Percentiles rank a stretch among this genome's conserved stretches.
These are phyloP conservation scores for Phialemonium atrogriseum DNA, from an alignment of 2,329 filamentous ascomycete genomes.

Conservation along the genomic window DNA sequence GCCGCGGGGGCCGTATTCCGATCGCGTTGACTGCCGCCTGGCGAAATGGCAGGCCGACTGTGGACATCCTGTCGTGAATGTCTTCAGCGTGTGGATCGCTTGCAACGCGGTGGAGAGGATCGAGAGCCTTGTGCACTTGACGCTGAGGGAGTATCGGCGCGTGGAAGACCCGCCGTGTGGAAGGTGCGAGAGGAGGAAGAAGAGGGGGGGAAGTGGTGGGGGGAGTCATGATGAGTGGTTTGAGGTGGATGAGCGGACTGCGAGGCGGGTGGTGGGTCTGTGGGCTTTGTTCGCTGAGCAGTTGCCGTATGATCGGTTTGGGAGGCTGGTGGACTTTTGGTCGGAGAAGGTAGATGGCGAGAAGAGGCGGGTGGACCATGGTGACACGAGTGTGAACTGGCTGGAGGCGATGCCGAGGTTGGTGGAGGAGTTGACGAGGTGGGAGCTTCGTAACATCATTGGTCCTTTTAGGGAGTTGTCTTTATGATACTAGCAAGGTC, in stretches of 20 bases:
- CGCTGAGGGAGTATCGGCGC: constrained; percentile 1
- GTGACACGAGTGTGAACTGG: too few species aligned
- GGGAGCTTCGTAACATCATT: too few species aligned
- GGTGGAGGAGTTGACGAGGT: too few species aligned
- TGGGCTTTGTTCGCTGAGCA: not conserved
- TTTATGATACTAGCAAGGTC: too few species aligned
- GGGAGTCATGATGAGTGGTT: constrained; percentile 3
- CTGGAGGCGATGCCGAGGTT: too few species aligned
- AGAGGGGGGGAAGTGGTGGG: not conserved
- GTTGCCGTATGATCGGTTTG: too few species aligned
- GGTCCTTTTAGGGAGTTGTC: too few species aligned
- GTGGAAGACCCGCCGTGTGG: constrained; percentile 1
- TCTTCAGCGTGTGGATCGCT: constrained; percentile 1
- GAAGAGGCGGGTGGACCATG: too few species aligned
- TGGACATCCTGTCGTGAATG: not conserved
- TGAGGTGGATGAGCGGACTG: not conserved
- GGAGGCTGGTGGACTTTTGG: too few species aligned
- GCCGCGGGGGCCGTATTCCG: too few species aligned
- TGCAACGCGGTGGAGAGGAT: not conserved
- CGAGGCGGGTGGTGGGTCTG: not conserved
- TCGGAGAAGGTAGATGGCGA: too few species aligned
- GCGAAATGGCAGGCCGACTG: not conserved
- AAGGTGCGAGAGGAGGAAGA: constrained; percentile 1
- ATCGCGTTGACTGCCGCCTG: not conserved
- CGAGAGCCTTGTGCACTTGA: constrained; percentile 3